phyloP scores from a whole-genome alignment of 345 rosid species.

The Fremontodendron californicum region DNA sequence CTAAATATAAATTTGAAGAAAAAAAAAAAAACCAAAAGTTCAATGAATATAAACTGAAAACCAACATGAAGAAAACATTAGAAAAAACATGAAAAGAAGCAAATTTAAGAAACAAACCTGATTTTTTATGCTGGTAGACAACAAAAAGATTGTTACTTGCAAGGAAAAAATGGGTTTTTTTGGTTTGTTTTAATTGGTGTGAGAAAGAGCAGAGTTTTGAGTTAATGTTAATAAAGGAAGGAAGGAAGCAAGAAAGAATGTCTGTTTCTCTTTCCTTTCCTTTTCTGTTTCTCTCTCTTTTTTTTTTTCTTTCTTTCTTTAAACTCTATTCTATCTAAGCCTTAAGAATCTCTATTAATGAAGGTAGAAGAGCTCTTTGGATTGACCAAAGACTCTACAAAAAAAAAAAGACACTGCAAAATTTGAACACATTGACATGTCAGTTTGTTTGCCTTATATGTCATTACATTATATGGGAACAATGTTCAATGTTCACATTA shows the following conservation, averaged over 20 bases:
- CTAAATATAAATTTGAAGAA: background rate
- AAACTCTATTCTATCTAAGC: background rate
- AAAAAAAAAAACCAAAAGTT: no score
- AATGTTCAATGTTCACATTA: background rate
- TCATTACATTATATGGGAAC: no score
- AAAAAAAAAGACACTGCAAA: background rate
- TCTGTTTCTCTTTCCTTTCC: background rate
- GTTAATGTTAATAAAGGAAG: background rate
- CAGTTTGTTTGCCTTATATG: no score
- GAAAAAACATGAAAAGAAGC: background rate
- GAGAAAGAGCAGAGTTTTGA: conserved; percentile 6
- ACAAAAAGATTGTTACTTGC: background rate
- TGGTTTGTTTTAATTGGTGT: background rate
- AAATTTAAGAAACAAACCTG: conserved; percentile 12
- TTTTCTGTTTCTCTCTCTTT: background rate
- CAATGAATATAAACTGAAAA: background rate
- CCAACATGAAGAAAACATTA: background rate
- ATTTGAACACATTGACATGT: no score
- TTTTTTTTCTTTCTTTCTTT: background rate
- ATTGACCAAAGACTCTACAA: conserved; percentile 2
- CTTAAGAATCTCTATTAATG: background rate
- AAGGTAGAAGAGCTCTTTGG: background rate
- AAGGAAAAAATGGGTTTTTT: background rate
- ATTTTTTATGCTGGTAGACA: background rate
- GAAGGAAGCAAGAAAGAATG: background rate